Percentiles rank a stretch among this genome's conserved stretches.
Conservation (phyloP, 306 rosid genomes). For the Alnus glutinosa region DNA sequence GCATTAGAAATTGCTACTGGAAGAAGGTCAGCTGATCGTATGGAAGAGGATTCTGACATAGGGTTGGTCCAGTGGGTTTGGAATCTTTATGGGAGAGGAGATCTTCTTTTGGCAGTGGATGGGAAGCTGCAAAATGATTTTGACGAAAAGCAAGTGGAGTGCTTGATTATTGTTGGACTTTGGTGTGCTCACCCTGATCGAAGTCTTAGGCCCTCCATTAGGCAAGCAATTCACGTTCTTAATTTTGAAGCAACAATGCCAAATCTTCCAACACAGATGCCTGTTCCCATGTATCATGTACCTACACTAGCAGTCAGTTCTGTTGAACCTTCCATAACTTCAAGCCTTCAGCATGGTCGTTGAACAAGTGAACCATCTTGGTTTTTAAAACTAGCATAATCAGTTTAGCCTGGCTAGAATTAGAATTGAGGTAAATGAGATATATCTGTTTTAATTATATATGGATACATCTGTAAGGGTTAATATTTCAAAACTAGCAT, state of each 20-base stretch:
- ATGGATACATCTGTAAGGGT: no score
- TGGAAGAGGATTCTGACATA: neutral
- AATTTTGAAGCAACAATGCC: conserved; percentile 12
- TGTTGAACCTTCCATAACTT: no score
- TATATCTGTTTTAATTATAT: no score
- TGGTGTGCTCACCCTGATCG: conserved; percentile 15
- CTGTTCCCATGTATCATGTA: neutral
- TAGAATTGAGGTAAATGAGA: no score
- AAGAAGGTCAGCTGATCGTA: conserved; percentile 8
- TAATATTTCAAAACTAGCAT: no score
- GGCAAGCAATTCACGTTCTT: conserved; percentile 8
- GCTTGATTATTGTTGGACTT: conserved; percentile 22
- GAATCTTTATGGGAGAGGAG: neutral
- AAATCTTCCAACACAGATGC: conserved; percentile 10
- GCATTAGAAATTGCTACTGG: conserved; percentile 25
- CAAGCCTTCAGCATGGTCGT: no score
- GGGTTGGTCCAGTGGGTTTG: neutral
- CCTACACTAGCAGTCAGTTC: neutral
- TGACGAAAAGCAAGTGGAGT: neutral
- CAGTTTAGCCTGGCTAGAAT: no score
- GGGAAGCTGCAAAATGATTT: neutral
- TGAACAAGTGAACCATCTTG: no score
- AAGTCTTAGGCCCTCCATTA: neutral
- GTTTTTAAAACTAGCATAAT: no score
- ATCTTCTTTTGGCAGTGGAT: neutral